Percentiles rank a stretch among this genome's conserved stretches.
phyloP scores from a whole-genome alignment of 176 grass and related monocot genomes.

The Aegilops bicornis region DNA sequence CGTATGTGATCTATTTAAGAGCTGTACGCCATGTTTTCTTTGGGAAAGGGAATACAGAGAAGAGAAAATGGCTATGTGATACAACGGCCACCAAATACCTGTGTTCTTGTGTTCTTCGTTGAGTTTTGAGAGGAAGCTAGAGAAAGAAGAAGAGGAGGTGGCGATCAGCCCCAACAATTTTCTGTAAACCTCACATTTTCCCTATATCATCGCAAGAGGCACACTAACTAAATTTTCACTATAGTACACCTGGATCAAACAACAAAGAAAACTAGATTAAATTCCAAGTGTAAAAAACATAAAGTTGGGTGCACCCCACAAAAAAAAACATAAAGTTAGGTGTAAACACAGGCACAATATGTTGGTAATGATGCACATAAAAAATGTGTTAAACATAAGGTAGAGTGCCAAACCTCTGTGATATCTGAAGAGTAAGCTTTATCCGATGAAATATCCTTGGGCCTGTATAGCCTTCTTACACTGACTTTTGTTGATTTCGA shows the following conservation, averaged over 20 bases:
- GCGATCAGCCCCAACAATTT: no score
- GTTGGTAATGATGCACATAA: background rate
- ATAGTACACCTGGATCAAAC: constrained; percentile 59
- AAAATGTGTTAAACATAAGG: constrained; percentile 31
- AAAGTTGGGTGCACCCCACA: no score
- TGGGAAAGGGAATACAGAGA: no score
- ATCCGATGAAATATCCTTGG: constrained; percentile 58
- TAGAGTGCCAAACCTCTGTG: constrained; percentile 56
- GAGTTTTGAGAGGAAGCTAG: no score
- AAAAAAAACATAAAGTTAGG: background rate
- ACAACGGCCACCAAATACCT: no score
- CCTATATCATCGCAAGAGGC: constrained; percentile 50
- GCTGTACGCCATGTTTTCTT: no score
- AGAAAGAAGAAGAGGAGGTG: no score
- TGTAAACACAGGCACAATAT: background rate
- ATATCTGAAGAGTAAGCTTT: constrained; percentile 75
- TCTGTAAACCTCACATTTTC: constrained; percentile 82
- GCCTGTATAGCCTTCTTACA: constrained; percentile 72
- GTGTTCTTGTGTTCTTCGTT: no score
- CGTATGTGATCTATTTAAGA: no score
- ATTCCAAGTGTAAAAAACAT: background rate
- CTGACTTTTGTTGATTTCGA: constrained; percentile 40
- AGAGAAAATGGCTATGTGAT: no score
- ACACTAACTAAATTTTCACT: constrained; percentile 55
- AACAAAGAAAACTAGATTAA: constrained; percentile 20